A percentile compares a stretch with the other conserved stretches of the same genome.
phyloP scores from a whole-genome alignment of 495 filamentous ascomycete species.

The Aspergillus sclerotiicarbonarius region DNA sequence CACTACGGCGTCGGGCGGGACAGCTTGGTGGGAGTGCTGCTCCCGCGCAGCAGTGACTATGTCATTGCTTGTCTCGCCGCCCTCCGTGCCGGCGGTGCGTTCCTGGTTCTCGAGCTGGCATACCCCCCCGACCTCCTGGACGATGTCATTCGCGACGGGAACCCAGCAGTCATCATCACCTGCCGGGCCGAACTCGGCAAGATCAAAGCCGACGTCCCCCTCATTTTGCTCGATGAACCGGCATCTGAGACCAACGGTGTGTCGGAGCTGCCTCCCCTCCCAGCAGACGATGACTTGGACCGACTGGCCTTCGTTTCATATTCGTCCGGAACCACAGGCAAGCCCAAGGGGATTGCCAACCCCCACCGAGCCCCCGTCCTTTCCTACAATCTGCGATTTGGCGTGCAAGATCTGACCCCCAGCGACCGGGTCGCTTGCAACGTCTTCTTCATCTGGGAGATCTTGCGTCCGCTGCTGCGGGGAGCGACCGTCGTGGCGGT shows the following conservation, averaged over 20 bases:
- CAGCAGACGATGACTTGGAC: slow-evolving; percentile 59
- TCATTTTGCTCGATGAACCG: slow-evolving; percentile 55
- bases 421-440: slow-evolving; percentile 71
- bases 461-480: slow-evolving; percentile 64
- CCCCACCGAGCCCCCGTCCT: slow-evolving; percentile 63
- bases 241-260: slow-evolving; percentile 34
- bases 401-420: slow-evolving; percentile 56
- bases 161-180: slow-evolving; percentile 61
- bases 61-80: slow-evolving; percentile 68
- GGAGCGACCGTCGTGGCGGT: slow-evolving; percentile 66
- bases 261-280: slow-evolving; percentile 41
- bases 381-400: slow-evolving; percentile 64
- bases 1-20: slow-evolving; percentile 59
- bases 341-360: slow-evolving; percentile 69
- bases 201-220: slow-evolving; percentile 52
- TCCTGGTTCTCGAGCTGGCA: slow-evolving; percentile 66
- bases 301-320: slow-evolving; percentile 65
- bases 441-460: slow-evolving; percentile 75
- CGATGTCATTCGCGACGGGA: slow-evolving; percentile 66
- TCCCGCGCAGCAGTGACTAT: slow-evolving; percentile 66
- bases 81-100: slow-evolving; percentile 66
- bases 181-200: slow-evolving; percentile 51
- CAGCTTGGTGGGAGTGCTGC: slow-evolving; percentile 60
- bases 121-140: slow-evolving; percentile 63
- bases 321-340: slow-evolving; percentile 65